Percentiles rank a stretch among this genome's conserved stretches.
phyloP scores from a whole-genome alignment of 176 grass and related monocot genomes.

The Guadua angustifolia region DNA sequence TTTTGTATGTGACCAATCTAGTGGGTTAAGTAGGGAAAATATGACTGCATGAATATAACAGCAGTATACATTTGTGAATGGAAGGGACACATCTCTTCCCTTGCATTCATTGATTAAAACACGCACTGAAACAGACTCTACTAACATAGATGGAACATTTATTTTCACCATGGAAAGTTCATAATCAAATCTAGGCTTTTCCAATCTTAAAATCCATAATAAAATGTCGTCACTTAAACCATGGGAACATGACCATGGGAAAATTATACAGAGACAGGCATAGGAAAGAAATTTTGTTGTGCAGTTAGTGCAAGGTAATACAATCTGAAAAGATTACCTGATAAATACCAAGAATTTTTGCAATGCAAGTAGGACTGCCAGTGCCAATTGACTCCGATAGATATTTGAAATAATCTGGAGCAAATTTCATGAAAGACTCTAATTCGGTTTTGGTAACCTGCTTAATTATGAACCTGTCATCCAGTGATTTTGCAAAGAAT shows the following conservation, averaged over 20 bases:
- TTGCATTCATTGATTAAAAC: conserved; percentile 14
- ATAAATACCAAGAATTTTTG: conserved; percentile 99
- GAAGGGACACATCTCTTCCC: neutral
- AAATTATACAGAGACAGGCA: neutral
- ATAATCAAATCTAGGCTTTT: conserved; percentile 29
- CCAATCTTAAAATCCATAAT: neutral
- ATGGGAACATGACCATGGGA: conserved; percentile 8
- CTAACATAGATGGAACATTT: neutral
- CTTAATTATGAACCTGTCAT: conserved; percentile 96
- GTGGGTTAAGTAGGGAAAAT: neutral
- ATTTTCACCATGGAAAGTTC: conserved; percentile 7
- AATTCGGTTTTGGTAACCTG: conserved; percentile 95
- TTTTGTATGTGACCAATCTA: conserved; percentile 19
- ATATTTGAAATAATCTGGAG: conserved; percentile 89
- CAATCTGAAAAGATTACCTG: conserved; percentile 59
- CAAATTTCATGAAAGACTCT: conserved; percentile 96
- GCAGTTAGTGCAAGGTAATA: neutral
- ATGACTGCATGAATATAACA: conserved; percentile 7
- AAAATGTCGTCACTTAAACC: neutral
- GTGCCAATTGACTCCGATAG: conserved; percentile 80
- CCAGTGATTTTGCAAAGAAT: conserved; percentile 98
- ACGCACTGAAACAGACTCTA: conserved; percentile 2
- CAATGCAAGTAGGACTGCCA: conserved; percentile 88
- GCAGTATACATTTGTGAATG: conserved; percentile 1
- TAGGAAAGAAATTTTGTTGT: conserved; percentile 5